Conservation (phyloP, 768 basidiomycete genomes). For the Suillus spraguei region DNA sequence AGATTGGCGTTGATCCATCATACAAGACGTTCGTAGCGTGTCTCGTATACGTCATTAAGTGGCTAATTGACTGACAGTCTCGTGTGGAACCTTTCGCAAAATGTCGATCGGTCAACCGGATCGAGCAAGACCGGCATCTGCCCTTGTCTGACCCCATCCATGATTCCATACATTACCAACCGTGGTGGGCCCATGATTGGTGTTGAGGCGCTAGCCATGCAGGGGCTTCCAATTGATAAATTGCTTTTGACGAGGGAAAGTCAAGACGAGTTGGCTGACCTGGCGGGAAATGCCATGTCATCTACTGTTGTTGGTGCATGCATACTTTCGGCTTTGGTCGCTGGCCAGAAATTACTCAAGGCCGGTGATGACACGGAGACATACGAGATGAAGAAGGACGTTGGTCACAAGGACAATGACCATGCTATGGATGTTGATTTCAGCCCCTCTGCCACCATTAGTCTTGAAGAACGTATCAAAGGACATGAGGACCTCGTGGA, state of each 20-base stretch:
- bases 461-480: slow-evolving; percentile 56
- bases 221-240: slow-evolving; percentile 92
- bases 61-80: slow-evolving; percentile 45
- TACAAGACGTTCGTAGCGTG: slow-evolving; percentile 76
- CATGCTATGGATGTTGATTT: slow-evolving; percentile 55
- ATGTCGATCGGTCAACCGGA: slow-evolving; percentile 90
- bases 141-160: slow-evolving; percentile 92
- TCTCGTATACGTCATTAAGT: neutral
- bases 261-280: slow-evolving; percentile 90
- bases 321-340: slow-evolving; percentile 79
- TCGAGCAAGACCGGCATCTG: slow-evolving; percentile 82
- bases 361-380: slow-evolving; percentile 63
- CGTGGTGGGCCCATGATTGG: slow-evolving; percentile 97
- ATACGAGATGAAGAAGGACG: slow-evolving; percentile 66
- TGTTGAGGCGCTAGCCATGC: slow-evolving; percentile 89
- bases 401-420: slow-evolving; percentile 31
- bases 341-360: slow-evolving; percentile 67
- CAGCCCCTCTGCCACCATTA: slow-evolving; percentile 16
- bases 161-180: slow-evolving; percentile 96
- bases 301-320: slow-evolving; percentile 94
- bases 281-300: slow-evolving; percentile 98
- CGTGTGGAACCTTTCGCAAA: slow-evolving; percentile 97
- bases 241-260: slow-evolving; percentile 90
- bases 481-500: slow-evolving; percentile 71
- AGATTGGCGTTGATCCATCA: slow-evolving; percentile 78